Evolutionary conservation across 2,329 filamentous ascomycete species (phyloP).

Genomic region (Fusarium devonianum): DNA sequence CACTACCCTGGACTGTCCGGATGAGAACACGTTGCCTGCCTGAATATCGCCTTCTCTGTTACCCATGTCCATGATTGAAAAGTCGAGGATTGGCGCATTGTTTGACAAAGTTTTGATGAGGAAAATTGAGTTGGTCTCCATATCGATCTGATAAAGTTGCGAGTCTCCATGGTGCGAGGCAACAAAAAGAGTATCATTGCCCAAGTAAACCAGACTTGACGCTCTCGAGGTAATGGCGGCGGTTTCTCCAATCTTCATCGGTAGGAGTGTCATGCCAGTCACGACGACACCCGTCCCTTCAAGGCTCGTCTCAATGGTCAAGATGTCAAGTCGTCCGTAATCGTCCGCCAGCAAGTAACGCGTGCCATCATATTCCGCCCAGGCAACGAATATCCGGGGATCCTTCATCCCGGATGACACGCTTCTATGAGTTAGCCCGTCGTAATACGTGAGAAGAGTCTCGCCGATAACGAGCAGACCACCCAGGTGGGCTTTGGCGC

Average conservation of each 20-base stretch:
- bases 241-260: constrained; percentile 42
- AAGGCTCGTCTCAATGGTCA: constrained; percentile 77
- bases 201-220: constrained; percentile 79
- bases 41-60: constrained; percentile 80
- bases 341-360: constrained; percentile 92
- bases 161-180: constrained; percentile 94
- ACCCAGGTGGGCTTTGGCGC: constrained; percentile 65
- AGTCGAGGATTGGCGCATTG: constrained; percentile 91
- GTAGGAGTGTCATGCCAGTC: constrained; percentile 72
- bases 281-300: constrained; percentile 72
- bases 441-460: constrained; percentile 84
- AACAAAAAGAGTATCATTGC: constrained; percentile 77
- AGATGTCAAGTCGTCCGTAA: constrained; percentile 83
- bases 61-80: constrained; percentile 95
- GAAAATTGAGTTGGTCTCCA: constrained; percentile 57
- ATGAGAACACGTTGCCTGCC: constrained; percentile 86
- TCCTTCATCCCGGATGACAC: constrained; percentile 72
- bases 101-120: constrained; percentile 76
- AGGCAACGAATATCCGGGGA: constrained; percentile 87
- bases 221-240: constrained; percentile 70
- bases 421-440: constrained; percentile 74
- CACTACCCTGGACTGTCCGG: constrained; percentile 91
- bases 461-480: constrained; percentile 80
- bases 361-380: constrained; percentile 82
- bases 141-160: constrained; percentile 73